phyloP scores from a whole-genome alignment of 2,329 filamentous ascomycete species.

The Curvularia eragrostidis region DNA sequence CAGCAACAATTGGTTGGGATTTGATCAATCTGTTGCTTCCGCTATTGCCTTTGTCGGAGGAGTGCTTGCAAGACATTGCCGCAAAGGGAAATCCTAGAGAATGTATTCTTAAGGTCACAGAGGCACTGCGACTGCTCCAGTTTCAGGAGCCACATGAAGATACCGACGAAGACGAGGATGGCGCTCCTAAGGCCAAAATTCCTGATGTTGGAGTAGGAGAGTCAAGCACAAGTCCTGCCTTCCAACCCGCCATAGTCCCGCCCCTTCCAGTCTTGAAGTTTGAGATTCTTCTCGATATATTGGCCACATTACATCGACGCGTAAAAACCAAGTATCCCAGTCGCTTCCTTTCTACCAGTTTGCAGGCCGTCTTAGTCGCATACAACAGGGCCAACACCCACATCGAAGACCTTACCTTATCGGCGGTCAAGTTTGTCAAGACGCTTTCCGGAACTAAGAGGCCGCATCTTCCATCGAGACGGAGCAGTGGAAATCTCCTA shows the following conservation, averaged over 20 bases:
- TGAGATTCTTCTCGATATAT: conserved; percentile 72
- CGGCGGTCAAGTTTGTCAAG: conserved; percentile 73
- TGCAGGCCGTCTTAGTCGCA: conserved; percentile 72
- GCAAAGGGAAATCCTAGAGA: conserved; percentile 80
- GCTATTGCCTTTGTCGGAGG: conserved; percentile 68
- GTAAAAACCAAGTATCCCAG: conserved; percentile 81
- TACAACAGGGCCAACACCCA: conserved; percentile 66
- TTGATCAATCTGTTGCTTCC: conserved; percentile 76
- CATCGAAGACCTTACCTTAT: conserved; percentile 69
- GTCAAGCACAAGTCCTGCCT: conserved; percentile 40
- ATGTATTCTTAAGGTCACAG: conserved; percentile 80
- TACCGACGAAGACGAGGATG: conserved; percentile 54
- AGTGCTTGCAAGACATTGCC: conserved; percentile 76
- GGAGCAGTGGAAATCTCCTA: conserved; percentile 58
- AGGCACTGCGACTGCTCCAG: conserved; percentile 69
- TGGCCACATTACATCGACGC: conserved; percentile 74
- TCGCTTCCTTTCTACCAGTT: conserved; percentile 77
- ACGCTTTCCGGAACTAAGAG: conserved; percentile 71
- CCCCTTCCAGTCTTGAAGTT: conserved; percentile 64
- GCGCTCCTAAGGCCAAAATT: conserved; percentile 30
- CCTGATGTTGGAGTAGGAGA: conserved; percentile 39
- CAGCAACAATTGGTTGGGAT: conserved; percentile 83
- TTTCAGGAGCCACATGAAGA: conserved; percentile 61
- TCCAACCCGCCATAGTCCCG: conserved; percentile 30
- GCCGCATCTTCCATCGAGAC: conserved; percentile 67